phyloP scores from a whole-genome alignment of 106 monocot species.

The Dioscorea dumetorum region DNA sequence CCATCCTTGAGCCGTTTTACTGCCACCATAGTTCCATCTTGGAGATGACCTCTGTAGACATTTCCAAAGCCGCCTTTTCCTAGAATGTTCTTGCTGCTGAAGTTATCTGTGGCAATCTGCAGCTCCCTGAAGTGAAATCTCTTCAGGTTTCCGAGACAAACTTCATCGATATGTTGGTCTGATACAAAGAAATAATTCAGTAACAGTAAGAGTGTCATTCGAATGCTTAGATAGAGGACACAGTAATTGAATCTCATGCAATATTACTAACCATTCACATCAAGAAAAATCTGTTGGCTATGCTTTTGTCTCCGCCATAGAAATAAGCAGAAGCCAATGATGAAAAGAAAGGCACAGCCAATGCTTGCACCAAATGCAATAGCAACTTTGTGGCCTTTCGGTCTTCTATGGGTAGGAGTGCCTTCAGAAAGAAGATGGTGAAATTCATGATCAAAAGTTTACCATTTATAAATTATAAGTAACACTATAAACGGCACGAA shows the following conservation, averaged over 20 bases:
- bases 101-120: slow-evolving; percentile 51
- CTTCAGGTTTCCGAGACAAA: slow-evolving; percentile 47
- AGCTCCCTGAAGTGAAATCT: slow-evolving; percentile 54
- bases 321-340: slow-evolving; percentile 23
- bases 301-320: slow-evolving; percentile 47
- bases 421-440: slow-evolving; percentile 5
- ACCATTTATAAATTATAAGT: too few relatives aligned
- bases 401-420: slow-evolving; percentile 11
- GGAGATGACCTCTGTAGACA: slow-evolving; percentile 48
- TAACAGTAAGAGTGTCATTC: not conserved
- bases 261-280: slow-evolving; percentile 38
- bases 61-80: slow-evolving; percentile 72
- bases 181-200: not conserved
- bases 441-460: not conserved
- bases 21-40: slow-evolving; percentile 31
- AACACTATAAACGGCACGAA: too few relatives aligned
- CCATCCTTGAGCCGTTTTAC: slow-evolving; percentile 42
- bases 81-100: slow-evolving; percentile 47
- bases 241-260: not conserved
- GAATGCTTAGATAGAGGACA: not conserved
- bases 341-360: slow-evolving; percentile 24
- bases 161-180: slow-evolving; percentile 41
- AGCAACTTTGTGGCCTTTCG: slow-evolving; percentile 32
- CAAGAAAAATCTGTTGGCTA: slow-evolving; percentile 35
- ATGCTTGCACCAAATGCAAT: slow-evolving; percentile 37